Conservation (phyloP, 352 stramenopile species). For the Pythium inflatum region DNA sequence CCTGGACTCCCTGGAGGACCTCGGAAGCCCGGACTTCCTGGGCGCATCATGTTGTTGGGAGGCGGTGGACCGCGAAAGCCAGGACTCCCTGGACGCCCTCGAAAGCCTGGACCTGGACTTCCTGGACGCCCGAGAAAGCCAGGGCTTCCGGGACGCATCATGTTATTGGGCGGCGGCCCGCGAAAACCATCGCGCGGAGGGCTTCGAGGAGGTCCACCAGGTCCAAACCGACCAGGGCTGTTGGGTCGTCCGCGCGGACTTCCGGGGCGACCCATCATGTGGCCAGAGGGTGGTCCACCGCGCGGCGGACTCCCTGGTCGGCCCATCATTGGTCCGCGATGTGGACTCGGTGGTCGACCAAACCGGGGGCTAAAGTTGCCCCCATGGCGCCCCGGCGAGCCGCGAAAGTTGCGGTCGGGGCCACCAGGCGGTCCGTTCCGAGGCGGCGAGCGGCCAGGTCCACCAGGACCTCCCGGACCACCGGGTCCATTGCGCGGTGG, state of each 20-base stretch:
- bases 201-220: slow-evolving; percentile 12
- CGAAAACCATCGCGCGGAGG: slow-evolving; percentile 8
- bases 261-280: slow-evolving; percentile 14
- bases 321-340: not conserved
- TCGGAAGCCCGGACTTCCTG: slow-evolving; percentile 12
- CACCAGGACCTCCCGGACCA: not conserved
- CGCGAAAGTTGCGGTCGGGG: slow-evolving; percentile 25
- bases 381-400: slow-evolving; percentile 14
- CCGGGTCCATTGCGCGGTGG: slow-evolving; percentile 13
- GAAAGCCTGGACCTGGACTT: too few species aligned
- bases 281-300: slow-evolving; percentile 4
- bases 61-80: slow-evolving; percentile 15
- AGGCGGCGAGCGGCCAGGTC: slow-evolving; percentile 4
- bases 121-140: slow-evolving; percentile 4
- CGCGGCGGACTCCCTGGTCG: slow-evolving; percentile 15
- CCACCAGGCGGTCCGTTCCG: slow-evolving; percentile 8
- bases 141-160: slow-evolving; percentile 9
- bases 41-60: not conserved
- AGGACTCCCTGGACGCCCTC: slow-evolving; percentile 8
- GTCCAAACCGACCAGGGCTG: slow-evolving; percentile 11
- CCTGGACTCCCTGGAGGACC: slow-evolving; percentile 1
- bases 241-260: slow-evolving; percentile 3
- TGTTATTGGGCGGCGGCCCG: slow-evolving; percentile 3
- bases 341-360: slow-evolving; percentile 2
- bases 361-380: slow-evolving; percentile 14